A percentile compares a stretch with the other conserved stretches of the same genome.
These are phyloP conservation scores for Penicillium brevicompactum DNA, from an alignment of 2,329 filamentous ascomycete genomes.

Conservation along the genomic window DNA sequence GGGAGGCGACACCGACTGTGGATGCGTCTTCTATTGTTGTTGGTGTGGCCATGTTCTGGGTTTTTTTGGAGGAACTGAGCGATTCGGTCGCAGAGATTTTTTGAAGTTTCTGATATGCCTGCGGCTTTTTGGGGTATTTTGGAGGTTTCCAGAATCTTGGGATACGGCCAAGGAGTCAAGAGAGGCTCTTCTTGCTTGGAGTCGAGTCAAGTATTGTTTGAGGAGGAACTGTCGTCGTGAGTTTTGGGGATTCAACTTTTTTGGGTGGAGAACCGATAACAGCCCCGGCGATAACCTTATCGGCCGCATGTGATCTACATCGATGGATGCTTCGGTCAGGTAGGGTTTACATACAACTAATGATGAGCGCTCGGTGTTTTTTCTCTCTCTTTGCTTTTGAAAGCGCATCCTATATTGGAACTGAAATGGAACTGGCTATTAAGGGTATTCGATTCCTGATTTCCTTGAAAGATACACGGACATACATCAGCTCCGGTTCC, in stretches of 20 bases:
- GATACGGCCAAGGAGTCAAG: background rate
- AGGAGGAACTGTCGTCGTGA: conserved; percentile 8
- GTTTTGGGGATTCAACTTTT: conserved; percentile 24
- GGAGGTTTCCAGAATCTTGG: background rate
- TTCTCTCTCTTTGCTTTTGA: too few relatives aligned
- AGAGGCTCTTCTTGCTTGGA: background rate
- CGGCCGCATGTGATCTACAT: conserved; percentile 2
- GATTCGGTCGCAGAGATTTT: conserved; percentile 3
- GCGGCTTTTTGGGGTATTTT: background rate
- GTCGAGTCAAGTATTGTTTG: background rate
- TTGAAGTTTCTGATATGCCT: background rate
- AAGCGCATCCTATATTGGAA: too few relatives aligned
- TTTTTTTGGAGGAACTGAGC: background rate
- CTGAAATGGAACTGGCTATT: background rate
- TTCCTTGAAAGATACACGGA: background rate
- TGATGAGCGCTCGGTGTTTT: too few relatives aligned
- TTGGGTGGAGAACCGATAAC: conserved; percentile 26
- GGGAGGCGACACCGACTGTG: background rate
- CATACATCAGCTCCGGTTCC: conserved; percentile 28
- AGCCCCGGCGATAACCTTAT: conserved; percentile 17
- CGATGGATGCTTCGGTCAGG: background rate
- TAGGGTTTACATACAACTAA: too few relatives aligned
- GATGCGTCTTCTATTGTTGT: background rate
- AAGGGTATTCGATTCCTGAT: background rate
- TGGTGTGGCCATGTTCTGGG: background rate